Evolutionary conservation across 768 basidiomycete species (phyloP).

Genomic region (Podaxis rugospora): DNA sequence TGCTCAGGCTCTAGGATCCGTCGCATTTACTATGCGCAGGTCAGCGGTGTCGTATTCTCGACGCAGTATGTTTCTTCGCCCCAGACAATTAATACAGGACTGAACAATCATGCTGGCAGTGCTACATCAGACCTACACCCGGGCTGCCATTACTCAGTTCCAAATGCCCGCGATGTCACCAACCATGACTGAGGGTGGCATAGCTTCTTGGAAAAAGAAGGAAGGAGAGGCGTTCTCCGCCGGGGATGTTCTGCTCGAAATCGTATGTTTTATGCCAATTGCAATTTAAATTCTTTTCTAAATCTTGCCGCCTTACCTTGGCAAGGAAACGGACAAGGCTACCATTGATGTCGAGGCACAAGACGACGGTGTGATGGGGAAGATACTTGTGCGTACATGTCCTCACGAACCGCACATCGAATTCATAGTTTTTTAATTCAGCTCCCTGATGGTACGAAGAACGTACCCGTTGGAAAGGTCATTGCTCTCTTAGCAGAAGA

Average conservation of each 20-base stretch:
- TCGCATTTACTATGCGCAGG: neutral
- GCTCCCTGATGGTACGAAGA: conserved; percentile 71
- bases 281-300: neutral
- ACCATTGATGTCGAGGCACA: conserved; percentile 99
- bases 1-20: neutral
- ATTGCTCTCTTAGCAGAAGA: conserved; percentile 95
- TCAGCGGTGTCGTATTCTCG: neutral
- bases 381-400: conserved; percentile 65
- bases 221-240: conserved; percentile 76
- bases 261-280: conserved; percentile 48
- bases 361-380: conserved; percentile 92
- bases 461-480: conserved; percentile 79
- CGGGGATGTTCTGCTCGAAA: conserved; percentile 87
- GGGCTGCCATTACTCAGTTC: conserved; percentile 13
- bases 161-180: conserved; percentile 96
- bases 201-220: conserved; percentile 85
- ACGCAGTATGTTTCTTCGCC: conserved; percentile 12
- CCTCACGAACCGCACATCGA: neutral
- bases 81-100: neutral
- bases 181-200: conserved; percentile 94
- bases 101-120: conserved; percentile 7
- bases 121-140: conserved; percentile 14
- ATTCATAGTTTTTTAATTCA: conserved; percentile 7
- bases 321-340: conserved; percentile 89
- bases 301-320: neutral